Evolutionary conservation across 2,329 filamentous ascomycete genomes (phyloP), one percentile per base, ranked within the genome.

Genomic region (Juglanconis sp.): DNA sequence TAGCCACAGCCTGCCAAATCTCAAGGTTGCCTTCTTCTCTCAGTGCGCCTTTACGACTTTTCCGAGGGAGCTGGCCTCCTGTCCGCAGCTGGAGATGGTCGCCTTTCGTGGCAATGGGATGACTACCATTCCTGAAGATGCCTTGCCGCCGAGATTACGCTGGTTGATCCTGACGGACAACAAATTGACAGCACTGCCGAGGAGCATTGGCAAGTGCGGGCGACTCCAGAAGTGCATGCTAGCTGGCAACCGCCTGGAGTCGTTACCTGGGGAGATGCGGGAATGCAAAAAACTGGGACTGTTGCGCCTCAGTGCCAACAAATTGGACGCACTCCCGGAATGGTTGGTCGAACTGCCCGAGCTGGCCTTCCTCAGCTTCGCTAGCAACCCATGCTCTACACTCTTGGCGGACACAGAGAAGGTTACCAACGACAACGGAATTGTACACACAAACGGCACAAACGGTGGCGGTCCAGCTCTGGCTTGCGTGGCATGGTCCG

Each of bases 151-250:
- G 7, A 72, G 67, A 9, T 69, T 81, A 17, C 71, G 77, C n/a
- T 80, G 77, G 76, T 68, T 81, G 44, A 79, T 81, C 55, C 68
- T 82, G 11, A 81, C 79, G 17, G 73, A 77, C 64, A 81, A 81
- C 66, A 62, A 65, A 44, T 73, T 81, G 46, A 60, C 62, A 3
- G 56, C 63, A 7, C 67, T 82, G 7, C 78, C 79, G 0, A 64
- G 64, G 17, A 77, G 72, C 65, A 77, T 81, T 52, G 77, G 78
- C 9, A 67, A 67, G 24, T 81, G 78, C 60, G 62, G 64, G 17
- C 71, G 72, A 10, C 70, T 81, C 4, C 74, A 81, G 63, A 79
- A 80, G 66, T 80, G 78, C 64, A 77, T 80, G 76, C 67, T 81
- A n/a, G 73, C 79, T 1, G 78, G 78, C 13, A 81, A 81, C 64